Evolutionary conservation across 495 filamentous ascomycete genomes (phyloP), one percentile per base, ranked within the genome.

Genomic region (Apiosordaria backusii): DNA sequence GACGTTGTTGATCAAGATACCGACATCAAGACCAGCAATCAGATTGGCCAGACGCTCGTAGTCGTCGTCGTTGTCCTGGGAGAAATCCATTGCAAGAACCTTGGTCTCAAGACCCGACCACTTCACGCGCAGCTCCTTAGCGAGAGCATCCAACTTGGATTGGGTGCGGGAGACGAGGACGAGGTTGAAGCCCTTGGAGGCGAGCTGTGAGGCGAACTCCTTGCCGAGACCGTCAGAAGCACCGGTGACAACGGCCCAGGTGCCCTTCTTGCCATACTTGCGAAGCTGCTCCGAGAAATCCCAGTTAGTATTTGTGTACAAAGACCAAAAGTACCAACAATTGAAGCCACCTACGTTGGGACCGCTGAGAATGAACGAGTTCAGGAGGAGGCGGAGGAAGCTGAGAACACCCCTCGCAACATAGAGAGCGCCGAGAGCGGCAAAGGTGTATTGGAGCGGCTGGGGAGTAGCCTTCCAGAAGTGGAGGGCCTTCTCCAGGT

Each of bases 221-320:
- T 97, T 97, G 72, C 96, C 96, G 62, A 99, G 87, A 68, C 96
- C 96, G 80, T 98, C 95, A 15, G 92, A 97, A 64, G 96, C 95
- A 69, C 96, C 96, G 57, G 96, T 98, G 22, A 99, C 85, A 55
- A 99, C 85, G 22, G 92, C 95, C 92, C 93, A 99, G 72, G 88
- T 93, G 65, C 93, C 93, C 71, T 92, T 92, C 67, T 88, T 89
- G 69, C 93, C 96, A 80, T 97, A 97, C 67, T 88, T 92, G 66
- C 86, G 87, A 63, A 99, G 88, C 95, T 99, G 67, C 70, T 35
- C 6, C 35, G 29, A 45, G 13, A 45, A 10, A 13, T 2, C 3
- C 6, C 10, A 13, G 35, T 45, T 13, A 45, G 35, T 15, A 45
- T 45, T 29, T 3, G 27, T 7, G 27, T 29, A 40, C 60, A 23